A percentile compares a stretch with the other conserved stretches of the same genome.
Conservation (phyloP, 257 asterid genomes). For the Euphrasia confusa region DNA sequence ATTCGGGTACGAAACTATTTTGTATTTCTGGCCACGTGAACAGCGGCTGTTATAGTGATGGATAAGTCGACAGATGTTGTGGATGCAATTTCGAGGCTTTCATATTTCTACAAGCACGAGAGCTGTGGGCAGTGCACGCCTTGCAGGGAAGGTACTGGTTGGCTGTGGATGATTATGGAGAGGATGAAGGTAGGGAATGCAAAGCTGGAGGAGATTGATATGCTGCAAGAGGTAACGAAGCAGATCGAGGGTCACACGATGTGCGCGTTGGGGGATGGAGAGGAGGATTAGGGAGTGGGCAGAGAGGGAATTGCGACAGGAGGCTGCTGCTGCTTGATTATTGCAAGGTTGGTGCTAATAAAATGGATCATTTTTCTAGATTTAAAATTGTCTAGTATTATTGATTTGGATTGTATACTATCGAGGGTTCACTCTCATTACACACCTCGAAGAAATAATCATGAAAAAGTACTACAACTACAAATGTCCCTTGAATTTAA, state of each 20-base stretch:
- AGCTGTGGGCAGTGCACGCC: slow-evolving; percentile 99
- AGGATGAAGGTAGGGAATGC: slow-evolving; percentile 98
- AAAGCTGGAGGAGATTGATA: slow-evolving; percentile 90
- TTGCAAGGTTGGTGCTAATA: slow-evolving; percentile 33
- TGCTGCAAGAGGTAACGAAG: slow-evolving; percentile 98
- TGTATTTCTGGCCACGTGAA: slow-evolving; percentile 96
- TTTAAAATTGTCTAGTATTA: not conserved
- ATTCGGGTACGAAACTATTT: slow-evolving; percentile 86
- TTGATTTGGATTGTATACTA: not conserved
- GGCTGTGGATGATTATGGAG: slow-evolving; percentile 99
- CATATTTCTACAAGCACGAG: slow-evolving; percentile 98
- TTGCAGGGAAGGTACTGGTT: slow-evolving; percentile 98
- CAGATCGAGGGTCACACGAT: slow-evolving; percentile 99
- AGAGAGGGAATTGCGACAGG: slow-evolving; percentile 75
- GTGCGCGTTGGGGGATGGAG: slow-evolving; percentile 98
- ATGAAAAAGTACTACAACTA: too few species aligned
- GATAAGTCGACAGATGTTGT: slow-evolving; percentile 96
- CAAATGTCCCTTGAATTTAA: too few species aligned
- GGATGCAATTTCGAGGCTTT: slow-evolving; percentile 90
- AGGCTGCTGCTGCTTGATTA: slow-evolving; percentile 49
- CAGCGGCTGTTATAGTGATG: slow-evolving; percentile 99
- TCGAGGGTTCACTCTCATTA: not conserved
- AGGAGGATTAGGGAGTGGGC: slow-evolving; percentile 91
- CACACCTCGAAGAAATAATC: not conserved
- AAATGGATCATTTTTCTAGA: too few species aligned